Evolutionary conservation across 2,329 filamentous ascomycete genomes (phyloP), one percentile per base, ranked within the genome.

Genomic region (Hortaea sp.): DNA sequence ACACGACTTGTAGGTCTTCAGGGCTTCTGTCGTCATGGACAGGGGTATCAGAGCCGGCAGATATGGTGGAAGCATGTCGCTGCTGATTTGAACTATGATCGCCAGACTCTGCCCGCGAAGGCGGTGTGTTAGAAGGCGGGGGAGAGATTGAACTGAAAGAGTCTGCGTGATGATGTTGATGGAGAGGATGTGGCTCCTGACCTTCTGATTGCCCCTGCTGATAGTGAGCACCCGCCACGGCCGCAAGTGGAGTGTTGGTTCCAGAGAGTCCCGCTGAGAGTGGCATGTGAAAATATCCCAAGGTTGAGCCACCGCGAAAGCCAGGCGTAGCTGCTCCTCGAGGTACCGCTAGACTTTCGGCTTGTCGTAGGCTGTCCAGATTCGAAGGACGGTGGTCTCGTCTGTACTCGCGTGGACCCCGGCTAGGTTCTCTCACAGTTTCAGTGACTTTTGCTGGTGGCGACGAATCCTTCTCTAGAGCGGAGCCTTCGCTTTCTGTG

Each of bases 1-100:
- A 90, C 5, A 97, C 85, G 42, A 94, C 85, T 65, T 98, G 92
- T 44, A 95, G 75, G 61, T 98, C 92, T 53, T 95, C 88, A 2
- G 85, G 77, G 28, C 82, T 78, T 4, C 81, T 83, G 62, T 95
- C 87, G 69, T 71, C 20, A 73, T 69, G 43, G 66, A 60, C 44
- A 48, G 57, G 46, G 46, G 53, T 50, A 57, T 61, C 20, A 40
- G 47, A 43, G 42, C 53, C 58, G 41, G 62, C 57, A 4, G 50
- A 52, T 2, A 47, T 52, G 11, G 49, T 53, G 13, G 50, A 53
- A 20, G 39, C 50, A 40, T 41, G 47, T 7, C 49, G 49, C n/a
- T 52, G 53, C 29, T 58, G 56, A 46, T 57, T 56, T 20, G 49
- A 38, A 30, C 47, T 48, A 42, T 55, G 50, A 29, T 62, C 60